These are phyloP conservation scores for Royoungia palumana DNA, from an alignment of 768 basidiomycete species.

Conservation along the genomic window DNA sequence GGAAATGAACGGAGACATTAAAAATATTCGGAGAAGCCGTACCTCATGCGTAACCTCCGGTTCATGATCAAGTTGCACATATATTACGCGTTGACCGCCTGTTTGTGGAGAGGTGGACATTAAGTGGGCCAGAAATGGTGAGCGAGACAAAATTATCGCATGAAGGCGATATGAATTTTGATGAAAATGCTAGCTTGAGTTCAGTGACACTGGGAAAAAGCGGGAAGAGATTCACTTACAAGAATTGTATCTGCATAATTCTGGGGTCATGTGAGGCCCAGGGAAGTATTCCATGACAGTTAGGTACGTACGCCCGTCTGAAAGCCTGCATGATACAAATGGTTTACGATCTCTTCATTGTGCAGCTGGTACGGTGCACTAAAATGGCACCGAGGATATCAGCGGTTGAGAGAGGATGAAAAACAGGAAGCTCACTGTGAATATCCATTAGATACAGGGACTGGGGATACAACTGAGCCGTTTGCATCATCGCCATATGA, in stretches of 20 bases:
- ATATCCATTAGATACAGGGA: slow-evolving; percentile 54
- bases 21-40: slow-evolving; percentile 30
- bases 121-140: slow-evolving; percentile 82
- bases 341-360: slow-evolving; percentile 74
- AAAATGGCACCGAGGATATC: slow-evolving; percentile 12
- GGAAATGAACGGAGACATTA: slow-evolving; percentile 29
- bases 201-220: slow-evolving; percentile 10
- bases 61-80: slow-evolving; percentile 72
- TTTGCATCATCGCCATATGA: slow-evolving; percentile 34
- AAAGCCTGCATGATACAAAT: slow-evolving; percentile 77
- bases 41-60: slow-evolving; percentile 86
- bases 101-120: slow-evolving; percentile 78
- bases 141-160: slow-evolving; percentile 82
- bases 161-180: slow-evolving; percentile 75
- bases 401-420: background rate
- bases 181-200: slow-evolving; percentile 57
- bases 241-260: slow-evolving; percentile 82
- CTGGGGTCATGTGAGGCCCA: slow-evolving; percentile 37
- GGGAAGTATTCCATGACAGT: slow-evolving; percentile 7
- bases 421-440: slow-evolving; percentile 47
- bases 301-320: slow-evolving; percentile 67
- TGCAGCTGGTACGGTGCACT: slow-evolving; percentile 56
- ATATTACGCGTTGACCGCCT: slow-evolving; percentile 63
- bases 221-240: slow-evolving; percentile 40
- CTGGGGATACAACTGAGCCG: slow-evolving; percentile 27